Base-by-base conservation (phyloP, 1,139 yeast species). In the Taiozyma onychis region DNA sequence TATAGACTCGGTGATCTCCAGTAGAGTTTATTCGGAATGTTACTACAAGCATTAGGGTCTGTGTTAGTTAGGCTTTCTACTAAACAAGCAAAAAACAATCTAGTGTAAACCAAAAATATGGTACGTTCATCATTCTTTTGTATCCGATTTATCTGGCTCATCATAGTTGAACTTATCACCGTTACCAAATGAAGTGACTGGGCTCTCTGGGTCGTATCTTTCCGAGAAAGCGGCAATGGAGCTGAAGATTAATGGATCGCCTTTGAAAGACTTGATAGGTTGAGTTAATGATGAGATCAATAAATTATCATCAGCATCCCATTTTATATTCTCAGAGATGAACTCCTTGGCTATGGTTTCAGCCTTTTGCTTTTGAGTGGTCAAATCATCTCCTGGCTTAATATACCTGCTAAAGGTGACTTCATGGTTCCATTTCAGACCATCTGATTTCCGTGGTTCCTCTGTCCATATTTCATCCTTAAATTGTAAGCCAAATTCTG, bases 361-460 rank as follows among this genome's bases (percentile, higher is more conserved):
- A 4, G 69, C 70, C 43, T 65, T 61, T 24, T 43, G 24, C 45
- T 65, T 66, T 41, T 62, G 58, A 1, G 51, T 50, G 24, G 56
- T 66, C 10, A 63, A 43, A 44, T 58, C 56, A 39, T 66, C 68
- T 5, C 45, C 51, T 4, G 52, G 53, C 21, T 45, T 44, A 11
- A 61, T 54, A 21, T 56, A 50, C 28, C 58, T 52, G 2, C 71
- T 71, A 57, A 66, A 67, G 24, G 66, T 63, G 27, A 58, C 67
- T 35, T 57, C 58, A 50, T 65, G 66, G 13, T 48, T 48, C 71
- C 71, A 68, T n/a, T 32, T 22, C 5, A 44, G 24, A 16, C 60
- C 55, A 10, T 59, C 55, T 9, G 46, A 49, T 32, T 54, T 60
- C 18, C 41, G 46, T 1, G 51, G 30, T 22, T 43, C 52, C 16